Percentiles rank a stretch among this genome's conserved stretches.
Conservation (phyloP, 2,329 filamentous ascomycete species). For the Fusarium albidum region DNA sequence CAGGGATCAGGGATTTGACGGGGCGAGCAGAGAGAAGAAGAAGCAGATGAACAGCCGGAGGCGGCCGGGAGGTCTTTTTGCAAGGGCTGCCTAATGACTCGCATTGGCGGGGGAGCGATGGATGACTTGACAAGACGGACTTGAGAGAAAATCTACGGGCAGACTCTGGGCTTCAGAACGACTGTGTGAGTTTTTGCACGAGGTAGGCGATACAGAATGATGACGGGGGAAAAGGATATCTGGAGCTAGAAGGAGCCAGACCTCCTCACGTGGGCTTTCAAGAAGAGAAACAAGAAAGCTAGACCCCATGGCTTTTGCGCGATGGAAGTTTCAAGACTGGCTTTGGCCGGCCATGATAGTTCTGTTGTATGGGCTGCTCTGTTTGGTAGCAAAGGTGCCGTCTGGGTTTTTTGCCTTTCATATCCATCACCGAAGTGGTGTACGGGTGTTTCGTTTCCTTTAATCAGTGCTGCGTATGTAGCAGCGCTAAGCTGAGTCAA, state of each 20-base stretch:
- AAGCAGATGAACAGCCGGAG: constrained; percentile 25
- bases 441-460: constrained; percentile 10
- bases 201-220: not conserved
- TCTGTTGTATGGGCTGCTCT: constrained; percentile 28
- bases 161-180: constrained; percentile 7
- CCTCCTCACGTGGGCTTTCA: not conserved
- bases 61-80: constrained; percentile 29
- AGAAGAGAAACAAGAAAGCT: not conserved
- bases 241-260: constrained; percentile 1
- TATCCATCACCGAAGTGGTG: constrained; percentile 16
- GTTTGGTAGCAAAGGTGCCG: constrained; percentile 13
- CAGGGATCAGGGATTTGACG: constrained; percentile 29
- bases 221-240: not conserved
- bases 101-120: constrained; percentile 38
- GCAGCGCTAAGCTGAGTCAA: constrained; percentile 10
- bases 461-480: not conserved
- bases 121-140: constrained; percentile 25
- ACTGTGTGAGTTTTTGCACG: not conserved
- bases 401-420: constrained; percentile 15
- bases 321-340: constrained; percentile 1
- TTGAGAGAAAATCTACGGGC: constrained; percentile 15
- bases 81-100: constrained; percentile 39
- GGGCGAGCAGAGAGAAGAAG: constrained; percentile 20
- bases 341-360: constrained; percentile 3
- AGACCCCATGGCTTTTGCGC: not conserved